phyloP scores from a whole-genome alignment of 768 basidiomycete species.

The Tulasnella sp. region DNA sequence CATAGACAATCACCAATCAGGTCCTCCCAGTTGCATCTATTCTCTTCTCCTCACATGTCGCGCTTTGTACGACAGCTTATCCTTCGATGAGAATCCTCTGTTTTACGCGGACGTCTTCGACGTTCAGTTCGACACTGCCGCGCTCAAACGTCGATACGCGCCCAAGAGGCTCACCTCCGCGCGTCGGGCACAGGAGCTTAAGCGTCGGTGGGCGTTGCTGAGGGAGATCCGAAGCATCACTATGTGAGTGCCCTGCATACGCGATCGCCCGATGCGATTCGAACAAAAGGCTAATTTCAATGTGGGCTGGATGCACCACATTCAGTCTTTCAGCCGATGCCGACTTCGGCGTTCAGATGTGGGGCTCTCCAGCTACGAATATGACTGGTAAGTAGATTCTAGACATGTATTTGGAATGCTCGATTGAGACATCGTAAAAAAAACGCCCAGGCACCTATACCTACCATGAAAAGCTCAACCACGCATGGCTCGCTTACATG shows the following conservation, averaged over 20 bases:
- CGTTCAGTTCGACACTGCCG: slow-evolving; percentile 15
- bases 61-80: slow-evolving; percentile 10
- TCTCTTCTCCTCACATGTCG: slow-evolving; percentile 9
- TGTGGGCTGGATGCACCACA: no score
- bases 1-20: not conserved
- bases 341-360: no score
- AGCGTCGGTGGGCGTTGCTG: not conserved
- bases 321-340: no score
- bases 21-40: slow-evolving; percentile 4
- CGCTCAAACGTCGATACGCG: slow-evolving; percentile 6
- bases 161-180: slow-evolving; percentile 2
- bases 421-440: no score
- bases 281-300: no score
- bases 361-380: no score
- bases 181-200: slow-evolving; percentile 12
- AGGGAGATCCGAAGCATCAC: not conserved
- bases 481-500: slow-evolving; percentile 15
- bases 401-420: no score
- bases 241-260: no score
- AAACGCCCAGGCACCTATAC: slow-evolving; percentile 3
- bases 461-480: slow-evolving; percentile 7
- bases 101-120: slow-evolving; percentile 17
- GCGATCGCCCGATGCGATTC: no score
- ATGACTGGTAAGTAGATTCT: no score
- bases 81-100: slow-evolving; percentile 10